A percentile compares a stretch with the other conserved stretches of the same genome.
These are phyloP conservation scores for Plantago coronopus DNA, from an alignment of 305 asterid species.

Conservation along the genomic window DNA sequence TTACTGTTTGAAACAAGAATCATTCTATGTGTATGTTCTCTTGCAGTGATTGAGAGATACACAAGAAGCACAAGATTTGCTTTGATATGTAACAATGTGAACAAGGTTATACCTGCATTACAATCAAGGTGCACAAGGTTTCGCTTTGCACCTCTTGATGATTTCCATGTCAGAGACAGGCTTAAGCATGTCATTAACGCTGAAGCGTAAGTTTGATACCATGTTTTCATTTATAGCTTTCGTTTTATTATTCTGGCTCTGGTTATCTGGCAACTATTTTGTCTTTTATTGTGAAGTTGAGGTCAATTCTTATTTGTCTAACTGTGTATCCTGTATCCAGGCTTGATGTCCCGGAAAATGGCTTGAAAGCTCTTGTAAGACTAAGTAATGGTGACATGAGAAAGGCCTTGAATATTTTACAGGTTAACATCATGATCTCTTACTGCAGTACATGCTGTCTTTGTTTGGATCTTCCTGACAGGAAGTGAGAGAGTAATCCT, in stretches of 20 bases:
- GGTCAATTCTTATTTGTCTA: conserved; percentile 13
- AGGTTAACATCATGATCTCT: conserved; percentile 44
- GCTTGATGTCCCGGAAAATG: conserved; percentile 84
- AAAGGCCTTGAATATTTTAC: conserved; percentile 91
- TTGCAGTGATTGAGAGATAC: conserved; percentile 91
- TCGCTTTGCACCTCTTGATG: conserved; percentile 96
- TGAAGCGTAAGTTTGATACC: conserved; percentile 59
- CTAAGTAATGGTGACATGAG: conserved; percentile 97
- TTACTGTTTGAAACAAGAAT: conserved; percentile 2
- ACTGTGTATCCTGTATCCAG: conserved; percentile 37
- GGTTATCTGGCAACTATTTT: neutral
- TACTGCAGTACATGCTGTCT: conserved; percentile 6
- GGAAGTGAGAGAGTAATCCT: neutral
- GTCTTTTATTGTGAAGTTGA: neutral
- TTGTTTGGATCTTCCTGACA: conserved; percentile 8
- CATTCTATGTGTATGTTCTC: conserved; percentile 21
- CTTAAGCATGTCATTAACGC: conserved; percentile 73
- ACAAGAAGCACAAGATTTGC: conserved; percentile 92
- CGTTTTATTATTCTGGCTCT: neutral
- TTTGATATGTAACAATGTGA: conserved; percentile 88
- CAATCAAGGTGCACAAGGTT: conserved; percentile 99
- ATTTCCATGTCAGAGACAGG: conserved; percentile 70
- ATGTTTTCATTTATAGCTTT: neutral
- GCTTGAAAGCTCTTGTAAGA: conserved; percentile 84
- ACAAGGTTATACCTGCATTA: conserved; percentile 89